Base-by-base conservation (phyloP, 768 basidiomycete genomes). In the Mycena latifolia region DNA sequence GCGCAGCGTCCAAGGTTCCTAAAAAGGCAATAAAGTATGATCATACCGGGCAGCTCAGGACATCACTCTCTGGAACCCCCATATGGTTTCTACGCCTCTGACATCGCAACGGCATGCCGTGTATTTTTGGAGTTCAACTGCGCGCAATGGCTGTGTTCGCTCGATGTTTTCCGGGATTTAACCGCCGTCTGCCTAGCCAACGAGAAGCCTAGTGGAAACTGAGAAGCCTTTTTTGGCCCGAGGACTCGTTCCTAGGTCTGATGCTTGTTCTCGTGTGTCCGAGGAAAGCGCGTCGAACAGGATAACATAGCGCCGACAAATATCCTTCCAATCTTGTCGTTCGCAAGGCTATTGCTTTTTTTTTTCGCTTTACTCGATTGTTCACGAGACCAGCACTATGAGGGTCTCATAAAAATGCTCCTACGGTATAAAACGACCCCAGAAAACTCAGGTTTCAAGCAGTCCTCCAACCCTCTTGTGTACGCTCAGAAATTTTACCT, bases 41-140 rank as follows among this genome's bases (percentile, higher is more conserved):
- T n/a, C n/a, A n/a, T n/a, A n/a, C n/a, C n/a, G n/a, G n/a, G n/a
- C n/a, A n/a, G n/a, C n/a, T n/a, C n/a, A n/a, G n/a, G n/a, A 12
- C 12, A 14, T 39, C 37, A 39, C 6, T 15, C 37, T 39, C 37
- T 39, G 37, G 8, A 39, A 39, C 37, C 17, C 15, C 37, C 14
- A 39, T 39, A 3, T 39, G 17, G 37, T 45, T 39, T 39, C 37
- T n/a, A 45, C 43, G 12, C 43, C 17, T 45, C n/a, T 45, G 43
- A 45, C 43, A 9, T 14, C 12, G 17, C 14, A 39, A 8, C 6
- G 8, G 15, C 37, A 4, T 15, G 8, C 37, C 37, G 37, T 39
- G 15, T 18, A 14, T 15, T 39, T 39, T 39, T 18, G 15, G 87
- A 87, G 71, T 88, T 86, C 82, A 88, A 87, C 11, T 33, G 31